Evolutionary conservation across 805 yeast genomes (phyloP).

Genomic region (Brettanomyces nanus): DNA sequence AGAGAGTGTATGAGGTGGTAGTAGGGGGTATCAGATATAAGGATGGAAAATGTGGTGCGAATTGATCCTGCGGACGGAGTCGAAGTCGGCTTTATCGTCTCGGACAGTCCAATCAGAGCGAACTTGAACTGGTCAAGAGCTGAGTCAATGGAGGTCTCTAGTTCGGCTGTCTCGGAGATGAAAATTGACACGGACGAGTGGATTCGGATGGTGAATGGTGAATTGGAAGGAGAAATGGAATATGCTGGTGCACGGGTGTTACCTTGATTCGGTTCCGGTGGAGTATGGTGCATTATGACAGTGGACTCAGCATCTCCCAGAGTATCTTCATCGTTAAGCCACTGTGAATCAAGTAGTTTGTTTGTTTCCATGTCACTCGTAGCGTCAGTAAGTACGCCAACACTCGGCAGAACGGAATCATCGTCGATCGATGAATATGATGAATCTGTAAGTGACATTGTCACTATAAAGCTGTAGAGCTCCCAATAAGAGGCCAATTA

Average conservation of each 20-base stretch:
- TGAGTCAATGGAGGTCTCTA: background rate
- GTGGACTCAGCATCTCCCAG: background rate
- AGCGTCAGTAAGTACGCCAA: too few species aligned
- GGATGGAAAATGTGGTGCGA: conserved; percentile 3
- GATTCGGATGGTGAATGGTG: background rate
- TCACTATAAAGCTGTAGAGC: too few species aligned
- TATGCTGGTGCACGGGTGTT: background rate
- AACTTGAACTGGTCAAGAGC: conserved; percentile 21
- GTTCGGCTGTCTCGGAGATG: background rate
- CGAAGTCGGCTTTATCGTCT: conserved; percentile 7
- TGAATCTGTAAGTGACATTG: too few species aligned
- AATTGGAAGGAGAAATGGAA: background rate
- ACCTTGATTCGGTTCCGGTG: too few species aligned
- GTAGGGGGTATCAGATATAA: conserved; percentile 12
- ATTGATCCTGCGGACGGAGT: background rate
- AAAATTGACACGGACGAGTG: background rate
- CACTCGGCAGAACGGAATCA: too few species aligned
- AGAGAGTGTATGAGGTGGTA: conserved; percentile 15
- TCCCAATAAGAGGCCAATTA: too few species aligned
- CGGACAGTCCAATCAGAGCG: conserved; percentile 18
- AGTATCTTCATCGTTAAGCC: background rate
- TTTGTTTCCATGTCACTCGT: too few species aligned
- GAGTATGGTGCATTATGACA: background rate
- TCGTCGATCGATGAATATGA: too few species aligned
- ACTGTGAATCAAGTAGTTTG: background rate